These are phyloP conservation scores for Sambucus nigra DNA, from an alignment of 129 eudicot genomes.

Conservation along the genomic window DNA sequence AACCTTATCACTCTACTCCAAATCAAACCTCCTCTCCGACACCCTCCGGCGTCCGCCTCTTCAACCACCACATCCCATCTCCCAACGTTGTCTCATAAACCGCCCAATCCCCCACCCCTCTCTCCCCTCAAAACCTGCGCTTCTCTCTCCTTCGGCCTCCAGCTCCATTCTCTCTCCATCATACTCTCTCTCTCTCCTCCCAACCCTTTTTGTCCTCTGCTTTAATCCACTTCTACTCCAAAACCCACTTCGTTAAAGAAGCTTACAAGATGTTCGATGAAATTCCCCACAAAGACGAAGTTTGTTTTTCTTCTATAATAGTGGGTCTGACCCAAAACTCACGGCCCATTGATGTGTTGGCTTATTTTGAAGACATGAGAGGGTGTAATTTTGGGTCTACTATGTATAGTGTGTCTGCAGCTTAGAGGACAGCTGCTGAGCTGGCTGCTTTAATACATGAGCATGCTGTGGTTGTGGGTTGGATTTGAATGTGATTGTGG, in stretches of 20 bases:
- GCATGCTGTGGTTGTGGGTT: conserved; percentile 53
- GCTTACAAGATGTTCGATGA: conserved; percentile 74
- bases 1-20: conserved; percentile 69
- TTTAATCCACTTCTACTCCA: conserved; percentile 47
- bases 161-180: conserved; percentile 45
- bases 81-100: too few species aligned
- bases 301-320: conserved; percentile 61
- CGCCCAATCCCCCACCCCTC: conserved; percentile 63
- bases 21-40: conserved; percentile 30
- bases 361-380: conserved; percentile 49
- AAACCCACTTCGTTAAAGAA: conserved; percentile 16
- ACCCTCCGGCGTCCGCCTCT: conserved; percentile 40
- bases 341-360: conserved; percentile 55
- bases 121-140: too few species aligned
- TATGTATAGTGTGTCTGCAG: conserved; percentile 62
- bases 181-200: conserved; percentile 32
- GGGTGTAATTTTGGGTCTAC: conserved; percentile 38
- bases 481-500: conserved; percentile 37
- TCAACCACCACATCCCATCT: conserved; percentile 53
- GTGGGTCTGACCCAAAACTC: conserved; percentile 58
- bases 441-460: conserved; percentile 65
- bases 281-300: conserved; percentile 42
- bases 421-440: conserved; percentile 43
- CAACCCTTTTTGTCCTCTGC: conserved; percentile 52
- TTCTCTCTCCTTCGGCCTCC: conserved; percentile 36